Evolutionary conservation across 1,284 basidiomycete species (phyloP), one percentile per base, ranked within the genome.

Genomic region (Anthracocystis panici-leucophaei): DNA sequence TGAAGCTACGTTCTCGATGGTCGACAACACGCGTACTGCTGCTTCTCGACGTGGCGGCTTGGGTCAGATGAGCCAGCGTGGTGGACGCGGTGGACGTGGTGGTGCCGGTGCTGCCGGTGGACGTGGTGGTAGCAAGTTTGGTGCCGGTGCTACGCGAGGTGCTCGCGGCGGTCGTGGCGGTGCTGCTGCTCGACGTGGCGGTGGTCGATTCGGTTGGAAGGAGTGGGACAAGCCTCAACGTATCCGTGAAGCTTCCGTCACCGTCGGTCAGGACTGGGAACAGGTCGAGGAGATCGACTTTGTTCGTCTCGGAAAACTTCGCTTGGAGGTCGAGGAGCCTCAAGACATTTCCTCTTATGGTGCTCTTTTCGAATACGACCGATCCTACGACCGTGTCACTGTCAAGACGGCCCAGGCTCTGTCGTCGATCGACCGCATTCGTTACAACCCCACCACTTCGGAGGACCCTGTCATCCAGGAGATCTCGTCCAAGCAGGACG

Each of bases 221-320:
- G 93, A 97, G 84, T 95, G 94, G 94, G 94, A 97, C 80, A 95
- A 61, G 92, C 92, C 90, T 73, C 92, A 94, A 84, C 91, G 95
- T 70, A 91, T 91, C 48, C 91, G 97, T 61, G 97, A 99, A 87
- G 93, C 95, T 12, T 97, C 94, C 3, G 94, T 99, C 70, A 92
- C 92, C 38, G 95, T 99, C 78, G 92, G 92, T 57, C 90, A 92
- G 27, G 91, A 92, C 80, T 99, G 97, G 97, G 88, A 90, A 49
- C 92, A 97, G 89, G 88, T 97, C 57, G 96, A 98, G 87, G 97
- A 99, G 88, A 92, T 99, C 82, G 96, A 98, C 85, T 99, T 98
- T 88, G 90, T 92, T 86, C 92, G 96, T 64, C 89, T 99, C 70
- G 88, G 91, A 46, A 99, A 99, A 87, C 89, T 99, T 72, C 90